Conservation (phyloP, 2,329 filamentous ascomycete genomes). For the Drechslera avenae region DNA sequence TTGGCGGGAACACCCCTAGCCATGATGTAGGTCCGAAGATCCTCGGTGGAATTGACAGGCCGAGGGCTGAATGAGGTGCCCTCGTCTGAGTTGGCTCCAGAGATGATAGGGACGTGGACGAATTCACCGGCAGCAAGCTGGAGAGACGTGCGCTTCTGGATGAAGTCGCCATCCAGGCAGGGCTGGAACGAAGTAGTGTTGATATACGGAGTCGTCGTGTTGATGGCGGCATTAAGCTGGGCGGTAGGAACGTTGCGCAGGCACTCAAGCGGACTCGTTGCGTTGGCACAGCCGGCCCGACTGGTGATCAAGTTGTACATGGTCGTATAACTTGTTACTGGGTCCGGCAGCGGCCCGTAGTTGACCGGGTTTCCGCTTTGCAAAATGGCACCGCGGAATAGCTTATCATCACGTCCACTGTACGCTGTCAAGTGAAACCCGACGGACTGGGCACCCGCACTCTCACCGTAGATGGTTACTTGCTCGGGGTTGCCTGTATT, state of each 20-base stretch:
- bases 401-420: conserved; percentile 54
- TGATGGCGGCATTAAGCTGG: conserved; percentile 61
- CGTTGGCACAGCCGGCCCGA: conserved; percentile 31
- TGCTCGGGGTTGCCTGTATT: conserved; percentile 46
- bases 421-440: conserved; percentile 55
- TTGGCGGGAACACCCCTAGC: conserved; percentile 31
- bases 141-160: conserved; percentile 58
- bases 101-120: conserved; percentile 66
- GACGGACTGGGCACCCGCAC: conserved; percentile 52
- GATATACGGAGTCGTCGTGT: conserved; percentile 45
- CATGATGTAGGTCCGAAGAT: conserved; percentile 55
- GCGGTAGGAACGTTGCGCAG: conserved; percentile 66
- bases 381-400: conserved; percentile 57
- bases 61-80: conserved; percentile 61
- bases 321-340: conserved; percentile 21
- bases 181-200: conserved; percentile 47
- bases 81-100: conserved; percentile 70
- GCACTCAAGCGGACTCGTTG: conserved; percentile 40
- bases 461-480: conserved; percentile 55
- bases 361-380: conserved; percentile 50
- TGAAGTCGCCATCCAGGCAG: conserved; percentile 62
- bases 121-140: conserved; percentile 65
- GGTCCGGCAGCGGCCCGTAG: conserved; percentile 27
- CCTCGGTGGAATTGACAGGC: conserved; percentile 61
- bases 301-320: conserved; percentile 30